Percentiles rank a stretch among this genome's conserved stretches.
Evolutionary conservation across 805 yeast genomes (phyloP).

Genomic region (Kluyveromyces wickerhamii): DNA sequence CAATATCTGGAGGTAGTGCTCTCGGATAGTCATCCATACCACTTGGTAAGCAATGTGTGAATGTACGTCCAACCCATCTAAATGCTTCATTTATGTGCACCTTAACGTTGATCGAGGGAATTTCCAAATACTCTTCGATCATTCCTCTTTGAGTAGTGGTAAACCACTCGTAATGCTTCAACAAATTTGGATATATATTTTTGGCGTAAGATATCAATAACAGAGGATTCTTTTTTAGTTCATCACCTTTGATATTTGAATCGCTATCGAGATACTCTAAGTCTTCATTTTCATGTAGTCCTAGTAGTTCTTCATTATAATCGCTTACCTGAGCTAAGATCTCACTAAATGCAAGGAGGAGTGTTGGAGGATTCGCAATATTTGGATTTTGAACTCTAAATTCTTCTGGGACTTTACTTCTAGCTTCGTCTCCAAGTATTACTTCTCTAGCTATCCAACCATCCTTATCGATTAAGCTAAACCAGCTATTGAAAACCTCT

Average conservation of each 20-base stretch:
- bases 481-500: slow-evolving; percentile 84
- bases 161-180: slow-evolving; percentile 79
- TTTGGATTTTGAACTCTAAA: slow-evolving; percentile 82
- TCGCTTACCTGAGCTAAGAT: slow-evolving; percentile 40
- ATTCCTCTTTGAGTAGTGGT: slow-evolving; percentile 73
- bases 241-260: slow-evolving; percentile 7
- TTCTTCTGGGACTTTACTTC: slow-evolving; percentile 77
- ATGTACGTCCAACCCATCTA: slow-evolving; percentile 90
- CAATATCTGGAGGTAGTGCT: slow-evolving; percentile 67
- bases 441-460: slow-evolving; percentile 98
- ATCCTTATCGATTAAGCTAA: slow-evolving; percentile 63
- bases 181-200: slow-evolving; percentile 66
- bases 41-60: slow-evolving; percentile 78
- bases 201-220: slow-evolving; percentile 49
- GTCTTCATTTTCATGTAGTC: slow-evolving; percentile 17
- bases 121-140: slow-evolving; percentile 47
- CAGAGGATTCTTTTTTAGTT: slow-evolving; percentile 52
- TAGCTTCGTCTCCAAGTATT: slow-evolving; percentile 83
- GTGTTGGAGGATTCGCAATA: slow-evolving; percentile 92
- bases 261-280: slow-evolving; percentile 34
- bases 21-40: slow-evolving; percentile 97
- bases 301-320: slow-evolving; percentile 11
- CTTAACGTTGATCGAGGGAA: slow-evolving; percentile 26
- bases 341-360: slow-evolving; percentile 64
- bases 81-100: slow-evolving; percentile 56